Evolutionary conservation across 1,139 yeast species (phyloP).

Genomic region (Suhomyces maxii): DNA sequence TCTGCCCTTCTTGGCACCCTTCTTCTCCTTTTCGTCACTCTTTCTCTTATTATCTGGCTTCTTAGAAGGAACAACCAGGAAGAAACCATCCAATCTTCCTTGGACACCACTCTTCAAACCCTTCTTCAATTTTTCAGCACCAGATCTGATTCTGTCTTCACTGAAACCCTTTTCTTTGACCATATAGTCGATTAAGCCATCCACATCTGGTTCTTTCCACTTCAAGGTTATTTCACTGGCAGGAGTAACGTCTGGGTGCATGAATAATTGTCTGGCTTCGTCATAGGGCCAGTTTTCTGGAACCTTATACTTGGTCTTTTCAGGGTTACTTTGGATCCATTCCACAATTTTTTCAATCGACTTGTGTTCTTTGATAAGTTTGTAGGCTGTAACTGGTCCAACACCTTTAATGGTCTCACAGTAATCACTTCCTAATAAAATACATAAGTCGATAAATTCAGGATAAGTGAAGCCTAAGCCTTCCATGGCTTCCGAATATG

Average conservation of each 20-base stretch:
- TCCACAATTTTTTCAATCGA: conserved; percentile 76
- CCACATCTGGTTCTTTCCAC: conserved; percentile 80
- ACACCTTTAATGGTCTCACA: conserved; percentile 94
- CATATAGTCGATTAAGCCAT: conserved; percentile 69
- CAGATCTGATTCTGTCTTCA: conserved; percentile 86
- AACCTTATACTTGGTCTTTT: conserved; percentile 67
- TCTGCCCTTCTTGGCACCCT: conserved; percentile 20
- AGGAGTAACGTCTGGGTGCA: conserved; percentile 73
- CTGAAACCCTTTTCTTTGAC: conserved; percentile 81
- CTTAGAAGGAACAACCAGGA: conserved; percentile 64
- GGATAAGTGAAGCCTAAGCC: conserved; percentile 71
- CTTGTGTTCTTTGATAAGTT: conserved; percentile 83
- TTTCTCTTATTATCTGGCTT: conserved; percentile 28
- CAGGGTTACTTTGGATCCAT: conserved; percentile 58
- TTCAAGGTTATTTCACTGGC: conserved; percentile 65
- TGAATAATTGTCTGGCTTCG: conserved; percentile 82
- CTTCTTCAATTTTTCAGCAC: conserved; percentile 81
- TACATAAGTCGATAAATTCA: conserved; percentile 88
- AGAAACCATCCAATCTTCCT: conserved; percentile 90
- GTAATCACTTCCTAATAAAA: conserved; percentile 93
- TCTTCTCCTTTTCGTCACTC: conserved; percentile 17
- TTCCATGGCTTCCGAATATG: conserved; percentile 65
- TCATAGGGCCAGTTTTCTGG: conserved; percentile 96
- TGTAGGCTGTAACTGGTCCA: conserved; percentile 92
- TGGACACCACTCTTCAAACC: conserved; percentile 85